Base-by-base conservation (phyloP, 106 monocot species). In the Cymbidium sinense region DNA sequence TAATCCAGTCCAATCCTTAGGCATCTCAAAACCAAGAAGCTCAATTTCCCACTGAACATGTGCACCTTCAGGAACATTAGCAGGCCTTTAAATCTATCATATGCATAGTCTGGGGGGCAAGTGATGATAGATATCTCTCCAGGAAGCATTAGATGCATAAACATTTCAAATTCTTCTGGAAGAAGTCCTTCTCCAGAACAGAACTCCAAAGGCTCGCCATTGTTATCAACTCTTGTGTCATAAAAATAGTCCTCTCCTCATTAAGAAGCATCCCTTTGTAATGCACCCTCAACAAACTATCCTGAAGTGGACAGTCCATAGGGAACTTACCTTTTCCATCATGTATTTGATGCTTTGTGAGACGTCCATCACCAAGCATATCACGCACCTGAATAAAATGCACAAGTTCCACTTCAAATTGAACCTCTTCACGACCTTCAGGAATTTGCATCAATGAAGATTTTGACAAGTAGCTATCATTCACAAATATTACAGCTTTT, bases 241-340 rank as follows among this genome's bases (percentile, higher is more conserved):
- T 94, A 98, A 78, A 98, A 98, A 98, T 86, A 2, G 87, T 88
- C 80, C 84, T 88, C 52, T 94, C 87, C 71, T 94, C 90, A 84
- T 98, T 81, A 76, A 90, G 86, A 65, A 98, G 88, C 88, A 90
- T 94, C 51, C 94, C 98, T 55, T 87, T 94, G 76, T 94, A 99
- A 87, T 95, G 95, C 62, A 99, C 95, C 73, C 78, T 82, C 74
- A 99, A 79, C 64, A 99, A 89, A 82, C 98, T 99, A 86, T 99
- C 98, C 78, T 99, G 98, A 83, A 99, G 92, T 61, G 98, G 98
- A 43, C 98, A 99, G 82, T 99, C 92, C 94, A 99, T 95, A 25
- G 98, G 98, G 81, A 99, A 99, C 31, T 99, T 94, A 79, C 98
- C 98, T 99, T 75, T 85, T 79, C 94, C 99, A 91, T 99, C 99